A percentile compares a stretch with the other conserved stretches of the same genome.
phyloP scores from a whole-genome alignment of 106 monocot species.

The Allium fistulosum region DNA sequence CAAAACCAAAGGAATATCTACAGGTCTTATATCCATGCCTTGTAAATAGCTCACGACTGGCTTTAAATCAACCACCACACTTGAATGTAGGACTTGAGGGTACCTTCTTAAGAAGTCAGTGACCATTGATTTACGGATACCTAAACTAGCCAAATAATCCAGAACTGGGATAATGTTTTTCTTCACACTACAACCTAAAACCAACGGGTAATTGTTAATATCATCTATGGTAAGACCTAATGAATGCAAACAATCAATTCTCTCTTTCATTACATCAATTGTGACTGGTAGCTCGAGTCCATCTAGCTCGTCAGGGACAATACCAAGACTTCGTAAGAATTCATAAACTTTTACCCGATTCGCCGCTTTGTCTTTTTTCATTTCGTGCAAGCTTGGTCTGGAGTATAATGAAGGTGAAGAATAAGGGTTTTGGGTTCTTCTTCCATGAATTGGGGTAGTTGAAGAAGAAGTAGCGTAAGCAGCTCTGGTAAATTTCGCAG shows the following conservation, averaged over 20 bases:
- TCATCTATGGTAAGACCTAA: constrained; percentile 71
- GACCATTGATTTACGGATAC: constrained; percentile 50
- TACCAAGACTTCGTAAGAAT: constrained; percentile 56
- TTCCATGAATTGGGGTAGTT: constrained; percentile 1
- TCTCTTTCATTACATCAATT: constrained; percentile 83
- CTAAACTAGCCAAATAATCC: constrained; percentile 81
- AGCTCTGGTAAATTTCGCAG: background rate
- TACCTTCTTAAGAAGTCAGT: constrained; percentile 69
- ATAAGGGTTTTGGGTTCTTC: constrained; percentile 6
- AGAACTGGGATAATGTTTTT: constrained; percentile 98
- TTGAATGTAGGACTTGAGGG: constrained; percentile 92
- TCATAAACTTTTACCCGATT: constrained; percentile 62
- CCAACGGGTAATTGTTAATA: constrained; percentile 83
- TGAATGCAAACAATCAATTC: constrained; percentile 83
- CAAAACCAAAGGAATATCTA: constrained; percentile 63
- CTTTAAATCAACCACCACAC: constrained; percentile 77
- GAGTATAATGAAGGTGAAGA: constrained; percentile 54
- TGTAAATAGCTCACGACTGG: constrained; percentile 87
- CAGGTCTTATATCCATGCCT: constrained; percentile 68
- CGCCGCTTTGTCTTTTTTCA: constrained; percentile 43
- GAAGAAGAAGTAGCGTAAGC: constrained; percentile 1
- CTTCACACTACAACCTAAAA: constrained; percentile 90
- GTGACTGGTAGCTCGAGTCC: constrained; percentile 89
- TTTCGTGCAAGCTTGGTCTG: constrained; percentile 56
- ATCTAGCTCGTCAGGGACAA: constrained; percentile 85